These are phyloP conservation scores for Lactarius sanguifluus DNA, from an alignment of 768 basidiomycete genomes.

Conservation along the genomic window DNA sequence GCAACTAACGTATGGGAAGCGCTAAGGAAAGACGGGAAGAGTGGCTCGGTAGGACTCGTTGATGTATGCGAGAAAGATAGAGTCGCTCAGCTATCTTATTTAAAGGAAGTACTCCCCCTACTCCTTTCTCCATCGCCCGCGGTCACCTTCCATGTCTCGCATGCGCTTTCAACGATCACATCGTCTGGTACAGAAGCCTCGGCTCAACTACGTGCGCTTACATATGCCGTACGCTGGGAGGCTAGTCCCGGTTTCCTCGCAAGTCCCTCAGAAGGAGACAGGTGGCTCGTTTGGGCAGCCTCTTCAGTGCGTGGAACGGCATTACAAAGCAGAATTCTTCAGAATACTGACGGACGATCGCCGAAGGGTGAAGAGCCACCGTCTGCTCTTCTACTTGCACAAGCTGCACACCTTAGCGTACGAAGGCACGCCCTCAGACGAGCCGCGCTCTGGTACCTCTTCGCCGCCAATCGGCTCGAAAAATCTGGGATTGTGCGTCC, in stretches of 20 bases:
- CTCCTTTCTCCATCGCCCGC: slow-evolving; percentile 67
- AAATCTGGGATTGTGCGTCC: slow-evolving; percentile 78
- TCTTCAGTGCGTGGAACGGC: slow-evolving; percentile 58
- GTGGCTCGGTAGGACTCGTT: slow-evolving; percentile 67
- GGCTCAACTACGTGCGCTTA: slow-evolving; percentile 66
- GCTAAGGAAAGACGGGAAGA: slow-evolving; percentile 80
- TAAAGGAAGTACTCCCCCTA: slow-evolving; percentile 79
- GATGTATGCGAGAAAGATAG: slow-evolving; percentile 10
- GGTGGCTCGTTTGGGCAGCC: slow-evolving; percentile 86
- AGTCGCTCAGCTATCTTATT: slow-evolving; percentile 5
- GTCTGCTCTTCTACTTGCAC: slow-evolving; percentile 74
- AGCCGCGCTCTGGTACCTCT: slow-evolving; percentile 77
- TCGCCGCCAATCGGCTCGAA: slow-evolving; percentile 74
- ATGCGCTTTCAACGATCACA: slow-evolving; percentile 54
- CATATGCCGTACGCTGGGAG: slow-evolving; percentile 78
- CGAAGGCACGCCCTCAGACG: slow-evolving; percentile 57
- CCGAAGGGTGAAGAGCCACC: slow-evolving; percentile 79
- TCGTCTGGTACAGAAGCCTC: slow-evolving; percentile 47
- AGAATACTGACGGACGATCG: slow-evolving; percentile 21
- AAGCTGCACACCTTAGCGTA: slow-evolving; percentile 70
- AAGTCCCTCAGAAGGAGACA: slow-evolving; percentile 65
- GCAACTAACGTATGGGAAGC: slow-evolving; percentile 85
- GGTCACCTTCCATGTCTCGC: slow-evolving; percentile 56
- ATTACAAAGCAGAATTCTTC: slow-evolving; percentile 2
- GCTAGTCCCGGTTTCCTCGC: slow-evolving; percentile 56